Percentiles rank a stretch among this genome's conserved stretches.
phyloP scores from a whole-genome alignment of 805 yeast species.

The Kodamaea fukazawae region DNA sequence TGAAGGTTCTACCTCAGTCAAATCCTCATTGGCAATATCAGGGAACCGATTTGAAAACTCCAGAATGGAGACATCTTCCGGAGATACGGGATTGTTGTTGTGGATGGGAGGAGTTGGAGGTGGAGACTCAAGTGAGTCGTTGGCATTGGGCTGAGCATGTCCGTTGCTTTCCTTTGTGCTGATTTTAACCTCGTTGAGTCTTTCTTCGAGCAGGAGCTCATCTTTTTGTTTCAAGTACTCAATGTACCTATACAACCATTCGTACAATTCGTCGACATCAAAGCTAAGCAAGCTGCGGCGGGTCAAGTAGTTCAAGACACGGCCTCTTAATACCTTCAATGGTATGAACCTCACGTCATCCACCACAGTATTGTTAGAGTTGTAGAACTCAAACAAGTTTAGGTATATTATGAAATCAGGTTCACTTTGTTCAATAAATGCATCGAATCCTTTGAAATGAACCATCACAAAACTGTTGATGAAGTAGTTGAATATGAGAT shows the following conservation, averaged over 20 bases:
- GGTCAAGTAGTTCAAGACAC: constrained; percentile 28
- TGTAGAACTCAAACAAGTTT: constrained; percentile 41
- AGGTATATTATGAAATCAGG: constrained; percentile 42
- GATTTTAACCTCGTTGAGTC: not conserved
- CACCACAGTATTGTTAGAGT: constrained; percentile 21
- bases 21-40: not conserved
- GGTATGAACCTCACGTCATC: constrained; percentile 15
- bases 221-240: constrained; percentile 35
- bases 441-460: constrained; percentile 42
- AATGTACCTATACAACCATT: constrained; percentile 40
- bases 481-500: constrained; percentile 41
- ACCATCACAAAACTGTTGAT: constrained; percentile 42
- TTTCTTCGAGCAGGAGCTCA: constrained; percentile 1
- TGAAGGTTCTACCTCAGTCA: too few species aligned
- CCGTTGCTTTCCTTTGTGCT: not conserved
- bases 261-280: constrained; percentile 33
- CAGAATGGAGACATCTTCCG: not conserved
- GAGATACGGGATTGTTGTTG: not conserved
- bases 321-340: constrained; percentile 19
- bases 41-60: constrained; percentile 2
- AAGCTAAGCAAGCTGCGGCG: constrained; percentile 30
- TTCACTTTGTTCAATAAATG: constrained; percentile 34
- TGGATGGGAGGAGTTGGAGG: constrained; percentile 5
- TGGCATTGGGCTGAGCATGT: not conserved
- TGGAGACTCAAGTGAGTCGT: not conserved